A percentile compares a stretch with the other conserved stretches of the same genome.
Evolutionary conservation across 228 moss, liverwort and hornwort genomes (phyloP).

Genomic region (Sphagnum magellanicum): DNA sequence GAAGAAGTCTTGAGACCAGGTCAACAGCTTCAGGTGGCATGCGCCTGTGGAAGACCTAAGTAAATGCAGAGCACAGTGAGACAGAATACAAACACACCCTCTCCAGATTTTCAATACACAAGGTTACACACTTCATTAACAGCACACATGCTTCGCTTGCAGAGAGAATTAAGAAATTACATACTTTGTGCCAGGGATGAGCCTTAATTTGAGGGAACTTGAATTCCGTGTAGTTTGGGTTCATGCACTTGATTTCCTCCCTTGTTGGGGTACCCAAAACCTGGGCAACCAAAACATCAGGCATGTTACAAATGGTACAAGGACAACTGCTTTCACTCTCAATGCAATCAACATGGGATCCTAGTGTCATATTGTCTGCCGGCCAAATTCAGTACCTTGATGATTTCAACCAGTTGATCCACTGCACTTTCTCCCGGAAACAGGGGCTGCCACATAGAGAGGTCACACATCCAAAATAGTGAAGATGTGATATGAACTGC

Average conservation of each 20-base stretch:
- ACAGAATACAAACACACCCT: too few relatives aligned
- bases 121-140: too few relatives aligned
- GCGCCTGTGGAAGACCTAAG: constrained; percentile 54
- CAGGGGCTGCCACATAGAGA: constrained; percentile 22
- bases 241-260: constrained; percentile 64
- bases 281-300: constrained; percentile 3
- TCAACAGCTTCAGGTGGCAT: constrained; percentile 63
- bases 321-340: too few relatives aligned
- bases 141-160: too few relatives aligned
- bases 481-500: too few relatives aligned
- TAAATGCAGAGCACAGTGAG: too few relatives aligned
- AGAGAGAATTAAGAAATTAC: background rate
- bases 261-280: constrained; percentile 57
- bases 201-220: constrained; percentile 62
- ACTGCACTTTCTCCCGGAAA: constrained; percentile 62
- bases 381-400: constrained; percentile 17
- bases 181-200: constrained; percentile 60
- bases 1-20: constrained; percentile 45
- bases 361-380: too few relatives aligned
- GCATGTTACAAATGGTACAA: too few relatives aligned
- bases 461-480: too few relatives aligned
- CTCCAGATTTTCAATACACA: too few relatives aligned
- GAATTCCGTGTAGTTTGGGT: constrained; percentile 54
- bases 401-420: constrained; percentile 58
- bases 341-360: too few relatives aligned